phyloP scores from a whole-genome alignment of 192 early-diverging fungal genomes.

The Rhizophagus sp. region DNA sequence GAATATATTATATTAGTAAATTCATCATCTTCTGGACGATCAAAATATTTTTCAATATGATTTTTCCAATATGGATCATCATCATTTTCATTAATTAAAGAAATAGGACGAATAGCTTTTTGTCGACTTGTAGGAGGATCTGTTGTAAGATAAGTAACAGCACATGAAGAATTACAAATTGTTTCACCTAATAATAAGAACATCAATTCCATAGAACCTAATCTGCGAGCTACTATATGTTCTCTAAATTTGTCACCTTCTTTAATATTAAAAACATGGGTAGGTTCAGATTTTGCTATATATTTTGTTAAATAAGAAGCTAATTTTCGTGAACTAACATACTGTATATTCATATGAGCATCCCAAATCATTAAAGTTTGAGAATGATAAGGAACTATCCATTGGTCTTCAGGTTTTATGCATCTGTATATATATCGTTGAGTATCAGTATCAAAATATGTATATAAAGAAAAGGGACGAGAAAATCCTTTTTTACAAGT shows the following conservation, averaged over 20 bases:
- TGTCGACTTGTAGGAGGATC: not conserved
- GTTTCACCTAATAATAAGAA: not conserved
- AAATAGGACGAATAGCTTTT: conserved; percentile 3
- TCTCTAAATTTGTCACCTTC: not conserved
- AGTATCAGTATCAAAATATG: no score
- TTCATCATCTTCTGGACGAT: no score
- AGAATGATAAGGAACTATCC: not conserved
- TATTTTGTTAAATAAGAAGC: not conserved
- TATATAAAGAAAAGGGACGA: no score
- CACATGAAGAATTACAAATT: not conserved
- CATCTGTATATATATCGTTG: not conserved
- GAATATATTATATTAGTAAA: not conserved
- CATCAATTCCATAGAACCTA: conserved; percentile 5
- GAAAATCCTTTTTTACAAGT: not conserved
- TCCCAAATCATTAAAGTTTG: not conserved
- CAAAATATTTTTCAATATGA: conserved; percentile 8
- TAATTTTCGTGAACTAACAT: not conserved
- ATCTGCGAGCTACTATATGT: not conserved
- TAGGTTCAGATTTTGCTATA: not conserved
- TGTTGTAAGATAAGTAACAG: not conserved
- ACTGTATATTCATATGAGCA: conserved; percentile 10
- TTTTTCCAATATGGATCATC: conserved; percentile 5
- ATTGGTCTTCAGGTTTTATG: not conserved
- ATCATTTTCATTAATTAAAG: not conserved
- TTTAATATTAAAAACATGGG: not conserved